A percentile compares a stretch with the other conserved stretches of the same genome.
phyloP scores from a whole-genome alignment of 139 green algal genomes.

The Diplosphaera chodatii region DNA sequence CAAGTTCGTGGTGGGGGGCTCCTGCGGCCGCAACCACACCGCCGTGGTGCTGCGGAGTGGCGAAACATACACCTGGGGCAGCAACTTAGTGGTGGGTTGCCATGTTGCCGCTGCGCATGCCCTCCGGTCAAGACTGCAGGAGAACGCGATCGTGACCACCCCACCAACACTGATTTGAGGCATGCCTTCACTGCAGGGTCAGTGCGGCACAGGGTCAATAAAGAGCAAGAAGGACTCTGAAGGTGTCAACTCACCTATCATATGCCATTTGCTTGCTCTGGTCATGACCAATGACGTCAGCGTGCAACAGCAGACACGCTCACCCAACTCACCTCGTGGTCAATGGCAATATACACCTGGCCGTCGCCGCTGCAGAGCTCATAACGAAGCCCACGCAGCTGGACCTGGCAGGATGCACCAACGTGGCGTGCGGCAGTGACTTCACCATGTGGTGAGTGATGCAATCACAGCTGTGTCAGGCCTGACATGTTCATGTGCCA shows the following conservation, averaged over 20 bases:
- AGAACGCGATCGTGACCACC: too few relatives aligned
- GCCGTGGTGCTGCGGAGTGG: conserved; percentile 52
- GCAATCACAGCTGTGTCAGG: too few relatives aligned
- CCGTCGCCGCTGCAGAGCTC: conserved; percentile 58
- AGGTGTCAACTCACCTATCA: conserved; percentile 38
- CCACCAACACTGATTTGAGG: too few relatives aligned
- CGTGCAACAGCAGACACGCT: too few relatives aligned
- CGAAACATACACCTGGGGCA: conserved; percentile 61
- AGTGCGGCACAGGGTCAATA: conserved; percentile 63
- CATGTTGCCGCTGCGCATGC: too few relatives aligned
- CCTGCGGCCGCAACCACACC: conserved; percentile 67
- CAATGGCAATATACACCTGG: too few relatives aligned
- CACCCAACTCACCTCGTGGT: too few relatives aligned
- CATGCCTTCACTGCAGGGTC: conserved; percentile 64
- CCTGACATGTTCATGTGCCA: too few relatives aligned
- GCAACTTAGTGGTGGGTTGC: conserved; percentile 61
- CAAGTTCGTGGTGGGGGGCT: conserved; percentile 38
- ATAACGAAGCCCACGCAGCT: conserved; percentile 33
- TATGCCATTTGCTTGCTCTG: too few relatives aligned
- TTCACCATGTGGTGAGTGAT: conserved; percentile 86
- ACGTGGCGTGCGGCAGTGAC: conserved; percentile 75
- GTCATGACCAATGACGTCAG: too few relatives aligned
- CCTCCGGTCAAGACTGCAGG: too few relatives aligned
- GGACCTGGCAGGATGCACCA: conserved; percentile 39
- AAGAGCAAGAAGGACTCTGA: conserved; percentile 52